Base-by-base conservation (phyloP, 1,139 yeast species). In the Zygosaccharomyces sapae region DNA sequence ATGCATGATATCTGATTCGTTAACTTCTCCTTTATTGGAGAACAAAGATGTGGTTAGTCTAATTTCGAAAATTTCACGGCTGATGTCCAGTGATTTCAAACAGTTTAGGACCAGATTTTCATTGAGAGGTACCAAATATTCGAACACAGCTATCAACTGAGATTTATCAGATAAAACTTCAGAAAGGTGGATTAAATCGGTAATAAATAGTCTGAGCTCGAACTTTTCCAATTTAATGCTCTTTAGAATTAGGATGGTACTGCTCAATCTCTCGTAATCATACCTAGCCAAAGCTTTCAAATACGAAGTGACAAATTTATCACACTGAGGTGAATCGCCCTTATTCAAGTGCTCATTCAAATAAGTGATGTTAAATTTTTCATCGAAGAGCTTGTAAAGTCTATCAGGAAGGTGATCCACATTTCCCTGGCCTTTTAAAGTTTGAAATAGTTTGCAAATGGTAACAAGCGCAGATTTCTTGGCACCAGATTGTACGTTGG, bases 1-100 rank as follows among this genome's bases (percentile, higher is more conserved):
- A 20, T 65, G 61, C 33, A 63, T 56, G 16, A 66, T 67, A 27
- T 66, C 69, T 10, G 44, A 48, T 10, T 56, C 52, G 18, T 49
- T 56, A 38, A 55, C 40, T 12, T 56, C 58, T 10, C 60, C 63
- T 25, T 55, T 51, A 8, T 54, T 43, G 1, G 60, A 50, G 29
- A 68, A 63, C 48, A 83, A 69, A 1, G 88, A 80, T 1, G 83
- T 73, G 69, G 86, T 84, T 44, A 86, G 70, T 50, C 75, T 72
- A 72, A 86, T 76, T 67, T 87, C 96, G 55, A 87, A 73, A 10
- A 77, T 73, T 34, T 77, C 77, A 16, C 83, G 55, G 29, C 72
- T 69, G 38, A 79, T 55, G 22, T 69, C 66, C 22, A 70, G 53
- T 1, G 69, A 63, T 3, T 66, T 62, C 53, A 85, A 69, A 8